Evolutionary conservation across 2,329 filamentous ascomycete species (phyloP).

Genomic region (Phyllosticta citrichinensis): DNA sequence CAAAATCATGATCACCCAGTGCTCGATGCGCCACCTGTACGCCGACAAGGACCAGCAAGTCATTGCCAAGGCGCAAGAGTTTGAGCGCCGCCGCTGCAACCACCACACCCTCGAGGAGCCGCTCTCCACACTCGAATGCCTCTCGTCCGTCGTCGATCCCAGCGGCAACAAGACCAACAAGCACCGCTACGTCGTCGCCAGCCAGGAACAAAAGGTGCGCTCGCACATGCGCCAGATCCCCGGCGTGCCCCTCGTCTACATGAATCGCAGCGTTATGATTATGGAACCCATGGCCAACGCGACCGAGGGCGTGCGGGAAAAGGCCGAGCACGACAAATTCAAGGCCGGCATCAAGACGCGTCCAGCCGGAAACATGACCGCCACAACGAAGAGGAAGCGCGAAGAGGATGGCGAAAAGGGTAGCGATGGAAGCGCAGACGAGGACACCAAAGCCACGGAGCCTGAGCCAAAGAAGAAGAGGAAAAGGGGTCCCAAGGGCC

Average conservation of each 20-base stretch:
- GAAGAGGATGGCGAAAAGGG: slow-evolving; percentile 41
- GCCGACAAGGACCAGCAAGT: slow-evolving; percentile 46
- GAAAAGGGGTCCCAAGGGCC: slow-evolving; percentile 55
- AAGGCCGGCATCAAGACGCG: slow-evolving; percentile 52
- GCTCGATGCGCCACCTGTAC: slow-evolving; percentile 72
- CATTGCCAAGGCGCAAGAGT: slow-evolving; percentile 64
- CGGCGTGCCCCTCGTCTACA: slow-evolving; percentile 69
- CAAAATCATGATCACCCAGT: slow-evolving; percentile 78
- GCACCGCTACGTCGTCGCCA: slow-evolving; percentile 68
- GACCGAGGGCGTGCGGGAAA: slow-evolving; percentile 52
- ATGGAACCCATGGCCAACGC: slow-evolving; percentile 65
- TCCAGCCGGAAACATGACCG: slow-evolving; percentile 13
- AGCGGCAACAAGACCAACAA: slow-evolving; percentile 64
- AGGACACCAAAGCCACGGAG: slow-evolving; percentile 28
- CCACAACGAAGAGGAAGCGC: slow-evolving; percentile 27
- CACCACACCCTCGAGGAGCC: slow-evolving; percentile 68
- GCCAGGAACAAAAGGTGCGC: slow-evolving; percentile 57
- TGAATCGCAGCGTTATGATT: slow-evolving; percentile 69
- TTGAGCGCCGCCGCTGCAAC: slow-evolving; percentile 67
- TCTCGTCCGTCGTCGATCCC: slow-evolving; percentile 66
- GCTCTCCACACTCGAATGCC: slow-evolving; percentile 58
- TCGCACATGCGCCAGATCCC: slow-evolving; percentile 54
- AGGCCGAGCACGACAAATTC: slow-evolving; percentile 67
- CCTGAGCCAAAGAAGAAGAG: slow-evolving; percentile 39
- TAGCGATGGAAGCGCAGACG: slow-evolving; percentile 20